Evolutionary conservation across 169 alveolate species (phyloP).

Genomic region (Perkinsus chesapeaki): DNA sequence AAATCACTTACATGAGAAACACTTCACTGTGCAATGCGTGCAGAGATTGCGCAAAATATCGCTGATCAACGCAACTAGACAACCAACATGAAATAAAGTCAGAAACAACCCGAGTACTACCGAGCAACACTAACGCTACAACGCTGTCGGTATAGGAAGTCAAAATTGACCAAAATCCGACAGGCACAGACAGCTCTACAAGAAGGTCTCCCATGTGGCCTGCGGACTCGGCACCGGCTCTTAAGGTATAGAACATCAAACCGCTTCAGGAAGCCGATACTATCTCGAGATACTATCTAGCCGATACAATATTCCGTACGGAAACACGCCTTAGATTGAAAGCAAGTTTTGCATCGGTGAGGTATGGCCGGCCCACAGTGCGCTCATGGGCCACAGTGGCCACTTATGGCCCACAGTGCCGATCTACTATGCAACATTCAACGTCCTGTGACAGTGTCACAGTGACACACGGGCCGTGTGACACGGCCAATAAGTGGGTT

Average conservation of each 20-base stretch:
- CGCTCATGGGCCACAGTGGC: no score
- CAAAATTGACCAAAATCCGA: not conserved
- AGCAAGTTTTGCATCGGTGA: no score
- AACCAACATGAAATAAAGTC: not conserved
- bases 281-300: no score
- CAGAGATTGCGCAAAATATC: not conserved
- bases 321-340: no score
- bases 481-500: no score
- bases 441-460: not conserved
- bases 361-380: no score
- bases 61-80: not conserved
- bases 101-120: not conserved
- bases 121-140: not conserved
- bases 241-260: not conserved
- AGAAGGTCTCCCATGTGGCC: not conserved
- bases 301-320: no score
- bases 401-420: no score
- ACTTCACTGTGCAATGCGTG: no score
- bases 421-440: not conserved
- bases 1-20: no score
- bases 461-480: not conserved
- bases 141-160: not conserved
- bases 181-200: not conserved
- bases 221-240: not conserved
- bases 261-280: no score